Percentiles rank a stretch among this genome's conserved stretches.
These are phyloP conservation scores for Eutypa lata DNA, from an alignment of 2,329 filamentous ascomycete species.

Conservation along the genomic window DNA sequence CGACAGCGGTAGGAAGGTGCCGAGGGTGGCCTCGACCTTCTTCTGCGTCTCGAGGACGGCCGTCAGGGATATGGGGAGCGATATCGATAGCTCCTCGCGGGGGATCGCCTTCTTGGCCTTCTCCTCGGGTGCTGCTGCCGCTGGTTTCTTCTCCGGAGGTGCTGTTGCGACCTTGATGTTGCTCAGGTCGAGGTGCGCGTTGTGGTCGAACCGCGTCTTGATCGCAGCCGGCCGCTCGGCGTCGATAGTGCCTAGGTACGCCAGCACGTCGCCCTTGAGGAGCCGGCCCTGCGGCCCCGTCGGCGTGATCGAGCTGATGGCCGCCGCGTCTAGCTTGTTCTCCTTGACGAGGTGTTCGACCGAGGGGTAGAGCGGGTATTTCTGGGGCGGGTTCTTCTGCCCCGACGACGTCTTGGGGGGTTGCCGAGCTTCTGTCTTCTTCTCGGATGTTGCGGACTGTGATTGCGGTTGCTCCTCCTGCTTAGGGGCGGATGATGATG, in stretches of 20 bases:
- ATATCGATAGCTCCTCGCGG: constrained; percentile 54
- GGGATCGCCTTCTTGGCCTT: constrained; percentile 35
- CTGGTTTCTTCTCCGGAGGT: constrained; percentile 36
- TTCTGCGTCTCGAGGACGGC: constrained; percentile 79
- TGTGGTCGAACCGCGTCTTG: constrained; percentile 68
- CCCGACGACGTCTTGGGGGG: constrained; percentile 23
- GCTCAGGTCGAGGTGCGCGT: constrained; percentile 84
- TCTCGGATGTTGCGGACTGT: constrained; percentile 30
- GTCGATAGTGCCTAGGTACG: constrained; percentile 77
- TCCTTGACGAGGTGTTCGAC: constrained; percentile 78
- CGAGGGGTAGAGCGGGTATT: constrained; percentile 75
- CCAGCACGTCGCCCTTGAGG: constrained; percentile 92
- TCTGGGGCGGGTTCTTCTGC: constrained; percentile 59
- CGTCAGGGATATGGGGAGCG: constrained; percentile 73
- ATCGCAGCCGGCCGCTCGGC: constrained; percentile 68
- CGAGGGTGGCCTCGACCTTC: constrained; percentile 73
- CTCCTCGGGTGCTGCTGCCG: constrained; percentile 25
- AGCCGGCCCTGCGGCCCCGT: constrained; percentile 85
- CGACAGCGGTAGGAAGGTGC: constrained; percentile 77
- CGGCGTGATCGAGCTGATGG: constrained; percentile 77
- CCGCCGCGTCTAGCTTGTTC: constrained; percentile 72
- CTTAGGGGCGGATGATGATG: constrained; percentile 16
- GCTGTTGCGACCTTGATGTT: constrained; percentile 79
- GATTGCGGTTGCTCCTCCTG: constrained; percentile 20
- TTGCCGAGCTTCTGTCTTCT: constrained; percentile 21